These are phyloP conservation scores for Coccomyxa sp. DNA, from an alignment of 139 green algal species.

Conservation along the genomic window DNA sequence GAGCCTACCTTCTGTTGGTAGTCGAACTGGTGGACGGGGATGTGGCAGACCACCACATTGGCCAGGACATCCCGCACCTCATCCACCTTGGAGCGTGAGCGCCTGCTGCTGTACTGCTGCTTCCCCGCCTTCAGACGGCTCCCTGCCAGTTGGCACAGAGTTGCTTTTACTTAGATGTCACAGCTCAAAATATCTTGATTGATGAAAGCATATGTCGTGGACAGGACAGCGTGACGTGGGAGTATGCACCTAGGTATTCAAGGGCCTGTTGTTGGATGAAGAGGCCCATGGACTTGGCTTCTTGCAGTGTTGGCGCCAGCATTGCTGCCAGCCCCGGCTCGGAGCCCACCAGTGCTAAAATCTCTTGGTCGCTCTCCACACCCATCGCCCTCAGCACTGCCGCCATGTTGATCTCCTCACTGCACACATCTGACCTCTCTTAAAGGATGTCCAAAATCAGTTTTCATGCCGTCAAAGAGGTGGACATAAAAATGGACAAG, in stretches of 20 bases:
- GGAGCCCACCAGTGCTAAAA: conserved; percentile 60
- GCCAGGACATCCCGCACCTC: conserved; percentile 94
- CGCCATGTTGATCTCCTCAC: conserved; percentile 86
- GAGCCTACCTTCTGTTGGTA: conserved; percentile 71
- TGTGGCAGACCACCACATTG: conserved; percentile 90
- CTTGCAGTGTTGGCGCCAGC: conserved; percentile 65
- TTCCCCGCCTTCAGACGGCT: conserved; percentile 28
- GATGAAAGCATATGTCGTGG: background rate
- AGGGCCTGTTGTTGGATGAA: conserved; percentile 90
- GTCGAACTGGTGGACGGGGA: conserved; percentile 83
- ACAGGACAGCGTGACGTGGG: background rate
- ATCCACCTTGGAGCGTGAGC: conserved; percentile 60
- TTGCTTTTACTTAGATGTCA: background rate
- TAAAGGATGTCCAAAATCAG: too few species aligned
- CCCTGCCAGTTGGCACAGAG: conserved; percentile 9
- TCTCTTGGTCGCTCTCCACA: conserved; percentile 90
- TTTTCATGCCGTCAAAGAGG: too few species aligned
- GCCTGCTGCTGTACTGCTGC: conserved; percentile 15
- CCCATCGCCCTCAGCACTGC: conserved; percentile 95
- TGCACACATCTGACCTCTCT: conserved; percentile 16
- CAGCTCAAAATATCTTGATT: background rate
- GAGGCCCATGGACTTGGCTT: conserved; percentile 68
- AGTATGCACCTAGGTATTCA: conserved; percentile 74
- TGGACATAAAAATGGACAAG: too few species aligned
- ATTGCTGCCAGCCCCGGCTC: conserved; percentile 45